phyloP scores from a whole-genome alignment of 2,329 filamentous ascomycete species.

The Penicillium hordei region DNA sequence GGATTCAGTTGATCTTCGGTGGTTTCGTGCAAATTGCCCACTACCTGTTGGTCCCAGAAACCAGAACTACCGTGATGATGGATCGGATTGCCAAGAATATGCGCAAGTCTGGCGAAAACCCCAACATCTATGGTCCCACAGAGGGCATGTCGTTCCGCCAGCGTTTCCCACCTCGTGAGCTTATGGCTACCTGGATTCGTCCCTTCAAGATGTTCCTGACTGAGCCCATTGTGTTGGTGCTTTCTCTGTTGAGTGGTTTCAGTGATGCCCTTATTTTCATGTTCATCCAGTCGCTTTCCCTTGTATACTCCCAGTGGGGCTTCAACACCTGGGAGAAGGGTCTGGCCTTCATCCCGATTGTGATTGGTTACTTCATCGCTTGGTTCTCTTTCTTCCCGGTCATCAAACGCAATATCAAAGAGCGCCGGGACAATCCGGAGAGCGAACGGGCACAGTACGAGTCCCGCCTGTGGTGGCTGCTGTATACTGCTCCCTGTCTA shows the following conservation, averaged over 20 bases:
- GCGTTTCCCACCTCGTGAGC: constrained; percentile 59
- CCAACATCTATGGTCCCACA: constrained; percentile 69
- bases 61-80: constrained; percentile 73
- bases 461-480: constrained; percentile 59
- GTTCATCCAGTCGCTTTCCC: constrained; percentile 62
- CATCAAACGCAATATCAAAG: constrained; percentile 52
- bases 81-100: constrained; percentile 75
- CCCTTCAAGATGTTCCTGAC: constrained; percentile 65
- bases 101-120: constrained; percentile 58
- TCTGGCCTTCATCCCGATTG: constrained; percentile 56
- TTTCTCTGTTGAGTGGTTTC: constrained; percentile 64
- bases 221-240: constrained; percentile 63
- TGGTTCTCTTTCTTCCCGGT: constrained; percentile 58
- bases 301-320: constrained; percentile 60
- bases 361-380: constrained; percentile 61
- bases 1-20: constrained; percentile 81
- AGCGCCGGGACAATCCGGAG: constrained; percentile 49
- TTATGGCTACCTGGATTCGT: constrained; percentile 58
- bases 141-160: constrained; percentile 63
- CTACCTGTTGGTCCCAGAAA: constrained; percentile 72
- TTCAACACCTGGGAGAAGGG: constrained; percentile 54
- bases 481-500: constrained; percentile 60
- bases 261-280: constrained; percentile 66
- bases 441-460: constrained; percentile 64
- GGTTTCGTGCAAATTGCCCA: constrained; percentile 67